Conservation (phyloP, 768 basidiomycete genomes). For the Suillus hirtellus region DNA sequence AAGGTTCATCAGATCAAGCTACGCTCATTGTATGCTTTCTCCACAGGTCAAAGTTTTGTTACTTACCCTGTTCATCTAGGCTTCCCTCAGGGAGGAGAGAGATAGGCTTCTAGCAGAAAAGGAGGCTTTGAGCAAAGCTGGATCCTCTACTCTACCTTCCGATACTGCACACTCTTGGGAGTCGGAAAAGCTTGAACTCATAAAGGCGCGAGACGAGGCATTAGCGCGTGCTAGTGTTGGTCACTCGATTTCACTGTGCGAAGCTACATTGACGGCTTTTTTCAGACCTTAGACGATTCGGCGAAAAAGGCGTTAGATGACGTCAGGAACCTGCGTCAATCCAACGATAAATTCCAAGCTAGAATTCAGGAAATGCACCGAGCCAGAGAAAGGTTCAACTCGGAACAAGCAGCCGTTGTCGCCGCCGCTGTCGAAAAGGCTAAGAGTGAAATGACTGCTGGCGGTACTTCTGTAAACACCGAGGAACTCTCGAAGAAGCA, state of each 20-base stretch:
- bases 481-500: constrained; percentile 54
- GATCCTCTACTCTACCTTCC: constrained; percentile 22
- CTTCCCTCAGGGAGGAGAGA: constrained; percentile 55
- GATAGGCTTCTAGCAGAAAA: constrained; percentile 66
- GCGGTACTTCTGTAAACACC: constrained; percentile 20
- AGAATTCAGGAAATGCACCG: constrained; percentile 55
- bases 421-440: constrained; percentile 58
- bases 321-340: constrained; percentile 38
- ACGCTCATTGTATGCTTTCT: constrained; percentile 34
- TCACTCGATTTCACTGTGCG: background rate
- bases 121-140: constrained; percentile 35
- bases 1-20: constrained; percentile 23
- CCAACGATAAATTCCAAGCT: constrained; percentile 56
- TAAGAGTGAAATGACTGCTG: constrained; percentile 43
- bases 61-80: constrained; percentile 36
- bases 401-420: constrained; percentile 50
- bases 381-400: constrained; percentile 44
- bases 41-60: background rate
- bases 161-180: constrained; percentile 50
- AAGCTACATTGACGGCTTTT: constrained; percentile 7
- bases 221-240: constrained; percentile 57
- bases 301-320: constrained; percentile 46
- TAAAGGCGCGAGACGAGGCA: constrained; percentile 62
- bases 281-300: constrained; percentile 43
- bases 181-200: constrained; percentile 57